Percentiles rank a stretch among this genome's conserved stretches.
These are phyloP conservation scores for Larix kaempferi DNA, from an alignment of 75 land plant genomes.

Conservation along the genomic window DNA sequence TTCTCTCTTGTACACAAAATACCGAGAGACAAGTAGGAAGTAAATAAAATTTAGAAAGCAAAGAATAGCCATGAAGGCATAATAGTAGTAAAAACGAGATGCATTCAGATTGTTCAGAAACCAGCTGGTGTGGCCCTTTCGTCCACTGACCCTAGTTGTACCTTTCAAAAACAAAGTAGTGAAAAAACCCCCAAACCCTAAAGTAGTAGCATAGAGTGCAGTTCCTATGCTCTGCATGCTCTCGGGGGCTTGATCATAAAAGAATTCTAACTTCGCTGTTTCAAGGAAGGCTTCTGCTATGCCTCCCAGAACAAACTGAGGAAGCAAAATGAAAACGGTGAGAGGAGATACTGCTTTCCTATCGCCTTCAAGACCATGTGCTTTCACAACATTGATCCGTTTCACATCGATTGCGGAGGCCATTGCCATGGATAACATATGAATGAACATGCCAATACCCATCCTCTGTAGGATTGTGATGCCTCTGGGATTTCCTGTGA, in stretches of 20 bases:
- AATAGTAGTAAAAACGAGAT: conserved; percentile 74
- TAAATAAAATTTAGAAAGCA: conserved; percentile 49
- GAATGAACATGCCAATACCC: conserved; percentile 40
- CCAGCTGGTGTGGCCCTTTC: conserved; percentile 60
- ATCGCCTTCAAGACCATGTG: conserved; percentile 15
- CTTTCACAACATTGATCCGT: conserved; percentile 14
- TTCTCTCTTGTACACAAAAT: conserved; percentile 64
- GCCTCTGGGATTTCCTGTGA: conserved; percentile 49
- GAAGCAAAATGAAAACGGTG: conserved; percentile 56
- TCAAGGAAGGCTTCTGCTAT: conserved; percentile 63
- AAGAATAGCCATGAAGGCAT: conserved; percentile 60
- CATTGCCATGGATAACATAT: conserved; percentile 24
- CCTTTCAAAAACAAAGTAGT: conserved; percentile 57
- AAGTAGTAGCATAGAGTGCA: conserved; percentile 32
- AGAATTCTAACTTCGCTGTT: conserved; percentile 66
- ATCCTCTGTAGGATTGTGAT: conserved; percentile 51
- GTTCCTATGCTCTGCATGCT: conserved; percentile 65
- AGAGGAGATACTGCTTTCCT: conserved; percentile 30
- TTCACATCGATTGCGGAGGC: conserved; percentile 18
- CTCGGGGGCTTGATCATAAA: conserved; percentile 82
- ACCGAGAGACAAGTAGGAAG: conserved; percentile 41
- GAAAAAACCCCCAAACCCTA: conserved; percentile 60
- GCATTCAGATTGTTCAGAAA: conserved; percentile 73
- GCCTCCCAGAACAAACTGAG: conserved; percentile 64
- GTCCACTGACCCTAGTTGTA: conserved; percentile 36